Evolutionary conservation across 441 rosid genomes (phyloP), one percentile per base, ranked within the genome.

Genomic region (Euphorbia celastroides): DNA sequence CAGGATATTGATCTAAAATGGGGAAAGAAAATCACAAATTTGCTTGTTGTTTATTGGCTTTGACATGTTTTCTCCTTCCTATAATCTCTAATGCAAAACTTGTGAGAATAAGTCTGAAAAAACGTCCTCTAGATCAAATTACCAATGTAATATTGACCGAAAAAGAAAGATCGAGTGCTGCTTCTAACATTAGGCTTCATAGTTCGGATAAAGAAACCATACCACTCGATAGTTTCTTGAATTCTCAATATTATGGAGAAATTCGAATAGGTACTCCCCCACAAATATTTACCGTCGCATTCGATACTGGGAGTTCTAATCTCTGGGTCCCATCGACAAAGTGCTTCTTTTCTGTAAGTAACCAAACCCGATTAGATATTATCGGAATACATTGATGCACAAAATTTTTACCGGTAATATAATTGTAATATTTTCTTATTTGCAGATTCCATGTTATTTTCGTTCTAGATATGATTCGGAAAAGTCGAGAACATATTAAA

Each of bases 251-350:
- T 74, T 82, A 70, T 63, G 97, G 93, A 74, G 93, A 80, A 72
- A 81, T 89, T 34, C 86, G 87, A 65, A 78, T 86, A 17, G 92
- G 97, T 58, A 73, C 95, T 1, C 97, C 92, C 12, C 82, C 92
- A 0, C 96, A 91, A 72, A 83, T 78, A 27, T 91, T 88, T 76
- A 68, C 89, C 5, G 93, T 88, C 72, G 71, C 87, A 67, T 91
- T 91, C 59, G 96, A 88, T 62, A 87, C 97, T 0, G 97, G 96
- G 31, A 91, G 96, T 69, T 91, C 97, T 38, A 88, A 91, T 64
- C 89, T 91, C 44, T 91, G 96, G 97, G 77, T 91, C 67, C 97
- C 97, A 26, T 91, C 96, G 7, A 70, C 86, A 56, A 83, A 84
- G 64, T 91, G 97, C 72, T 78, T 67, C 74, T 79, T 86, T 38